These are phyloP conservation scores for Francoa sonchifolia DNA, from an alignment of 441 rosid species.

Conservation along the genomic window DNA sequence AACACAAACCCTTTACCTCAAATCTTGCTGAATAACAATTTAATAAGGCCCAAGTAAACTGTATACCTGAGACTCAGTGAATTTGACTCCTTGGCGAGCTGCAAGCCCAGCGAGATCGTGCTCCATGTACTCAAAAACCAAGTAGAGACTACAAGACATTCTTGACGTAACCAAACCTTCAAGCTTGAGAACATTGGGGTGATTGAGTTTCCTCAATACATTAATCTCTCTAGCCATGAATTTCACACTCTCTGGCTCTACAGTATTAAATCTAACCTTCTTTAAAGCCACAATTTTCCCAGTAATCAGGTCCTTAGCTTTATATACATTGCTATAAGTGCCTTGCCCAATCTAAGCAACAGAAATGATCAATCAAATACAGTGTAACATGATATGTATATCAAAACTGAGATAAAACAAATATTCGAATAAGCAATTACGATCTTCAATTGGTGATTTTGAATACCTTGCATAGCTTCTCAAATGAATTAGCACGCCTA, in stretches of 20 bases:
- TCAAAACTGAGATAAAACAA: background rate
- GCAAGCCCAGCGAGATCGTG: slow-evolving; percentile 79
- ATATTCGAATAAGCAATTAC: background rate
- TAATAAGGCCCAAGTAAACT: background rate
- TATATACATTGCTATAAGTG: slow-evolving; percentile 83
- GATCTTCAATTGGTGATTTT: background rate
- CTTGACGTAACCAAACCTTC: slow-evolving; percentile 85
- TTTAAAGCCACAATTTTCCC: slow-evolving; percentile 84
- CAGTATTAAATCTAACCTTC: slow-evolving; percentile 81
- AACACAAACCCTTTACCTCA: slow-evolving; percentile 11
- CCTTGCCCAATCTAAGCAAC: slow-evolving; percentile 73
- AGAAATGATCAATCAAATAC: background rate
- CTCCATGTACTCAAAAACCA: slow-evolving; percentile 79
- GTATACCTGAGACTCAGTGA: slow-evolving; percentile 69
- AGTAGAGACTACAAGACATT: slow-evolving; percentile 71
- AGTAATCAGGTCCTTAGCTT: slow-evolving; percentile 59
- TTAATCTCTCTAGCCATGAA: slow-evolving; percentile 96
- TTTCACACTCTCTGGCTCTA: slow-evolving; percentile 80
- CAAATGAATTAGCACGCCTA: slow-evolving; percentile 66
- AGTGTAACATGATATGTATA: background rate
- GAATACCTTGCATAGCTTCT: slow-evolving; percentile 74
- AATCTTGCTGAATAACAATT: background rate
- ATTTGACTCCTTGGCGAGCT: slow-evolving; percentile 51
- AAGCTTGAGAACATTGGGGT: slow-evolving; percentile 81
- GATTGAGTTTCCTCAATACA: slow-evolving; percentile 47